phyloP scores from a whole-genome alignment of 129 eudicot genomes.

The Pittosporum tobira region DNA sequence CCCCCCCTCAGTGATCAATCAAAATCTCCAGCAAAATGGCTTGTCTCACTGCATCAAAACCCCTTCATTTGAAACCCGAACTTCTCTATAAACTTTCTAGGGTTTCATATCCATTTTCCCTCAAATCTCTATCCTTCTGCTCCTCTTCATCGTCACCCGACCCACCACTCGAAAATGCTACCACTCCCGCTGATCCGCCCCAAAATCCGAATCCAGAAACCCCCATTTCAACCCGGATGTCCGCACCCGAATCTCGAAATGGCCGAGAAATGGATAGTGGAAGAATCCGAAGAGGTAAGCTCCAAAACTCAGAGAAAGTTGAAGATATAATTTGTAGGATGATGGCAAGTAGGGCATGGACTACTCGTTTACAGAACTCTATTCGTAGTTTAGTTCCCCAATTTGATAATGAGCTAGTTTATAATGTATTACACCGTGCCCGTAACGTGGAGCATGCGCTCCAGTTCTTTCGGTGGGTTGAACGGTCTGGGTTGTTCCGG shows the following conservation, averaged over 20 bases:
- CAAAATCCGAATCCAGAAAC: conserved; percentile 15
- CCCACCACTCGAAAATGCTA: conserved; percentile 22
- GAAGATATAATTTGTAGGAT: conserved; percentile 64
- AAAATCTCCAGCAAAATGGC: conserved; percentile 29
- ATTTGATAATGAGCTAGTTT: conserved; percentile 66
- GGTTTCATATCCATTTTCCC: conserved; percentile 25
- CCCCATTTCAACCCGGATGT: neutral
- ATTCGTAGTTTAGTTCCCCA: conserved; percentile 57
- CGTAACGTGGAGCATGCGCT: conserved; percentile 71
- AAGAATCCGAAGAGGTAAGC: conserved; percentile 42
- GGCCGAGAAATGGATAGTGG: conserved; percentile 14
- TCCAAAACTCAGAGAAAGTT: conserved; percentile 45
- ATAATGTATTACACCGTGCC: conserved; percentile 63
- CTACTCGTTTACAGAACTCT: conserved; percentile 83
- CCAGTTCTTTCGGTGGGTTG: conserved; percentile 94
- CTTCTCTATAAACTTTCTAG: conserved; percentile 33
- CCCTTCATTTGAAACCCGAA: conserved; percentile 23
- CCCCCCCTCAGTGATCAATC: neutral
- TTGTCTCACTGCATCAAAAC: conserved; percentile 30
- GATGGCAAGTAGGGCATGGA: conserved; percentile 94
- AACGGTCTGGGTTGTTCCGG: conserved; percentile 52
- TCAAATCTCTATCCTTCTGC: conserved; percentile 32
- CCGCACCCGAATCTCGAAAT: conserved; percentile 7
- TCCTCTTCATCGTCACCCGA: conserved; percentile 31
- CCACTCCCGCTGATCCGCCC: conserved; percentile 12